phyloP scores from a whole-genome alignment of 1,139 yeast genomes.

The Meyerozyma guilliermondii region DNA sequence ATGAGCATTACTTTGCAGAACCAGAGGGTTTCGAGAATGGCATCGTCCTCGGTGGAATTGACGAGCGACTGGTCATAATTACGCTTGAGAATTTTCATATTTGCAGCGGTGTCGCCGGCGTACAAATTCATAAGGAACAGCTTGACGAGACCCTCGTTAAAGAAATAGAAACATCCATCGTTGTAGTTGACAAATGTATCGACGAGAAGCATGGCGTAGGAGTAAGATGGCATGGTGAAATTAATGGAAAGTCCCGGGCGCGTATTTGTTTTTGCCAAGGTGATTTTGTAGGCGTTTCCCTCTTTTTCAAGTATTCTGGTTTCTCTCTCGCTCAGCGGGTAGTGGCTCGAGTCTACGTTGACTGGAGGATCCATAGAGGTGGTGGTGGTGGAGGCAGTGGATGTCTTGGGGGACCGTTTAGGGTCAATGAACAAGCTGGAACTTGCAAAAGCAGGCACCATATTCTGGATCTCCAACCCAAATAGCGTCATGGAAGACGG shows the following conservation, averaged over 20 bases:
- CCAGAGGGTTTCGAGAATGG: conserved; percentile 73
- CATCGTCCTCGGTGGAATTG: conserved; percentile 46
- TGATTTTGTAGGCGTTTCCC: conserved; percentile 69
- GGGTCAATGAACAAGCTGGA: conserved; percentile 12
- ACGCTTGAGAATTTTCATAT: conserved; percentile 34
- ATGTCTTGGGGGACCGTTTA: conserved; percentile 4
- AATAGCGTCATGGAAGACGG: conserved; percentile 78
- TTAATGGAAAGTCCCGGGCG: conserved; percentile 65
- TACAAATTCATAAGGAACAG: conserved; percentile 59
- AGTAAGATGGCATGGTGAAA: conserved; percentile 69
- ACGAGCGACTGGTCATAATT: conserved; percentile 40
- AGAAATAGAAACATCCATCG: conserved; percentile 82
- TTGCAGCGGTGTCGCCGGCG: conserved; percentile 39
- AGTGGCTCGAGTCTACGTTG: conserved; percentile 8
- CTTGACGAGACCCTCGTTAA: conserved; percentile 75
- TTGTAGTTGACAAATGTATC: conserved; percentile 75
- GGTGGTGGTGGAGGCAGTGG: conserved; percentile 5
- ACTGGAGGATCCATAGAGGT: conserved; percentile 7
- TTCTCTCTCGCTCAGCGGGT: conserved; percentile 22
- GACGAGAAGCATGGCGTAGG: conserved; percentile 69
- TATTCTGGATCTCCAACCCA: conserved; percentile 68
- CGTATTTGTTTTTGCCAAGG: conserved; percentile 62
- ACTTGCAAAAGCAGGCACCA: conserved; percentile 36
- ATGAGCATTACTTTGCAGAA: conserved; percentile 70
- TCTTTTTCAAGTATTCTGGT: conserved; percentile 57